Conservation (phyloP, 169 alveolate species). For the Cyclospora cayetanensis region DNA sequence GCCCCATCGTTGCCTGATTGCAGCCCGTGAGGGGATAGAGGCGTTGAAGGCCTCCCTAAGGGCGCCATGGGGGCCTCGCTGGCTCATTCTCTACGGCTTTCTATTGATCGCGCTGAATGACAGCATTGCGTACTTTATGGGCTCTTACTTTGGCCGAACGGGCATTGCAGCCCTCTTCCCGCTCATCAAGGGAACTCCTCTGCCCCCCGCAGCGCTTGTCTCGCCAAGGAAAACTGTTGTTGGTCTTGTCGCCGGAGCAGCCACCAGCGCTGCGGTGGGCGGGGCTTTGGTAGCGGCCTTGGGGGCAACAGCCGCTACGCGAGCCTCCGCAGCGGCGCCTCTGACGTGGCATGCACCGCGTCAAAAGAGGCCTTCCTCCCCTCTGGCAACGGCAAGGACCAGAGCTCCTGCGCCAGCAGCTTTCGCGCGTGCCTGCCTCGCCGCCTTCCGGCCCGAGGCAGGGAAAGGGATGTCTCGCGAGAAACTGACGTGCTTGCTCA, state of each 20-base stretch:
- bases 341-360: too few species aligned
- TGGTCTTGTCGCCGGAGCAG: slow-evolving; percentile 13
- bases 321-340: background rate
- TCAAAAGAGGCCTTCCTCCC: too few species aligned
- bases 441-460: too few species aligned
- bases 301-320: background rate
- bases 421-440: background rate
- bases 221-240: slow-evolving; percentile 30
- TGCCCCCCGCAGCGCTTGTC: slow-evolving; percentile 47
- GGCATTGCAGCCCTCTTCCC: slow-evolving; percentile 12
- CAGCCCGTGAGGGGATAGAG: background rate
- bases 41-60: background rate
- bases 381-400: background rate
- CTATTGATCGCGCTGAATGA: background rate
- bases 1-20: background rate
- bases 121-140: slow-evolving; percentile 20
- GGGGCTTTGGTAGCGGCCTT: background rate
- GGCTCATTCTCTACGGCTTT: background rate
- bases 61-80: background rate
- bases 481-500: background rate
- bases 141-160: background rate
- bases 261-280: background rate
- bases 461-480: background rate
- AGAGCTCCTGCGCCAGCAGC: background rate
- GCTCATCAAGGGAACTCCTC: background rate